Evolutionary conservation across 1,284 basidiomycete species (phyloP).

Genomic region (Pascua sp.): DNA sequence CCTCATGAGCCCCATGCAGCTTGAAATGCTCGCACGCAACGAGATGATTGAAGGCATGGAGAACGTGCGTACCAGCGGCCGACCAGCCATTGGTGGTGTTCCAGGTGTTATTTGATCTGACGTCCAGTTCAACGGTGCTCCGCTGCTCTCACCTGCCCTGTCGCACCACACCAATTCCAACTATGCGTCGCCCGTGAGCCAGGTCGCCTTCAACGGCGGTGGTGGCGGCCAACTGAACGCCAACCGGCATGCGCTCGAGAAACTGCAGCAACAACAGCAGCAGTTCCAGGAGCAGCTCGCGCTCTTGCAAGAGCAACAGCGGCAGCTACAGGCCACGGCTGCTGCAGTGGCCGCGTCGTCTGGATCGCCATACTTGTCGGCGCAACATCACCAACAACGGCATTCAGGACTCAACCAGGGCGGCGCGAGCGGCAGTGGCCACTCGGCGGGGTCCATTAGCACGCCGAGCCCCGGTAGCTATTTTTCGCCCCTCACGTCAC

Average conservation of each 20-base stretch:
- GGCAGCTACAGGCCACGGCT: conserved; percentile 41
- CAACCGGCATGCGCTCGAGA: conserved; percentile 33
- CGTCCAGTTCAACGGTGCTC: conserved; percentile 32
- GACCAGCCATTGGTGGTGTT: too few relatives aligned
- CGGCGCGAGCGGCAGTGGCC: conserved; percentile 1
- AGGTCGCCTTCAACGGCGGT: conserved; percentile 18
- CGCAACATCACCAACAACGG: conserved; percentile 6
- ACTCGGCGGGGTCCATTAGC: conserved; percentile 14
- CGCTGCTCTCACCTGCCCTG: conserved; percentile 41
- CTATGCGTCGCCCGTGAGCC: conserved; percentile 29
- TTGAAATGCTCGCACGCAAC: conserved; percentile 36
- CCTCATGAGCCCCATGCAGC: conserved; percentile 44
- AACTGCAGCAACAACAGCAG: conserved; percentile 43
- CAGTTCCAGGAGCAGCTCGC: conserved; percentile 45
- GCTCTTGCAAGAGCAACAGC: conserved; percentile 39
- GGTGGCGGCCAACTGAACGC: conserved; percentile 4
- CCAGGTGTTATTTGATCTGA: background rate
- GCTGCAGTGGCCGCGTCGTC: conserved; percentile 33
- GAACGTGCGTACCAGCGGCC: conserved; percentile 22
- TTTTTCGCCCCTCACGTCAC: conserved; percentile 59
- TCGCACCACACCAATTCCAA: conserved; percentile 29
- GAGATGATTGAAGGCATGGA: conserved; percentile 32
- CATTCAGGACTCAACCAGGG: conserved; percentile 24
- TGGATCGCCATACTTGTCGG: conserved; percentile 23
- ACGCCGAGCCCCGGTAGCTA: conserved; percentile 47